Conservation (phyloP, 83 land plant species). For the Picea abies region DNA sequence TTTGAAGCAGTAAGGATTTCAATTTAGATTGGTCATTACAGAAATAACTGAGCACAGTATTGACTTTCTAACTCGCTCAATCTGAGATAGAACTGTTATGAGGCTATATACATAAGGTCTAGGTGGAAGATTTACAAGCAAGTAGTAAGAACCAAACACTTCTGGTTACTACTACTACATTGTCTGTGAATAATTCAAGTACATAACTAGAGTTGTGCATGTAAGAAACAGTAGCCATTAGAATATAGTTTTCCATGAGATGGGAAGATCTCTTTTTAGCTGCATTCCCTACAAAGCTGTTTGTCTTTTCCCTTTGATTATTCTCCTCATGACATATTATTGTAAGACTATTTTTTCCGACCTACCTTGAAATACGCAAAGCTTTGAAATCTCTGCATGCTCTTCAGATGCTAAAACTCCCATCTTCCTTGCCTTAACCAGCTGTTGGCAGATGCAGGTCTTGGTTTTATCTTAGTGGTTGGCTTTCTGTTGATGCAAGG, state of each 20-base stretch:
- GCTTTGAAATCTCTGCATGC: background rate
- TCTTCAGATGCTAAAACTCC: background rate
- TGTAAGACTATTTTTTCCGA: background rate
- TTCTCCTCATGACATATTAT: background rate
- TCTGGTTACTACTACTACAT: background rate
- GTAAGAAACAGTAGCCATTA: background rate
- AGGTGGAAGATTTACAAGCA: background rate
- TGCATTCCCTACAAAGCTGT: background rate
- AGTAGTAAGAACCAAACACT: background rate
- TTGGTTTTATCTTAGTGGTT: background rate
- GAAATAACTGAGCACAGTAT: background rate
- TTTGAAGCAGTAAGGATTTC: background rate
- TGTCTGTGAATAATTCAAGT: background rate
- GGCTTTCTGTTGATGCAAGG: background rate
- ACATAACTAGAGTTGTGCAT: background rate
- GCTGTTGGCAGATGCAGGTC: background rate
- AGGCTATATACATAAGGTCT: background rate
- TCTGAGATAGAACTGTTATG: background rate
- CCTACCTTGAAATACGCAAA: background rate
- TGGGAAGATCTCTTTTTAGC: background rate
- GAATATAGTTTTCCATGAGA: background rate
- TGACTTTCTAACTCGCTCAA: background rate
- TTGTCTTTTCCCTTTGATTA: background rate
- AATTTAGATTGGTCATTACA: background rate
- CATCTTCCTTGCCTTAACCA: background rate